phyloP scores from a whole-genome alignment of 352 stramenopile species.

The Phytophthora syringae region DNA sequence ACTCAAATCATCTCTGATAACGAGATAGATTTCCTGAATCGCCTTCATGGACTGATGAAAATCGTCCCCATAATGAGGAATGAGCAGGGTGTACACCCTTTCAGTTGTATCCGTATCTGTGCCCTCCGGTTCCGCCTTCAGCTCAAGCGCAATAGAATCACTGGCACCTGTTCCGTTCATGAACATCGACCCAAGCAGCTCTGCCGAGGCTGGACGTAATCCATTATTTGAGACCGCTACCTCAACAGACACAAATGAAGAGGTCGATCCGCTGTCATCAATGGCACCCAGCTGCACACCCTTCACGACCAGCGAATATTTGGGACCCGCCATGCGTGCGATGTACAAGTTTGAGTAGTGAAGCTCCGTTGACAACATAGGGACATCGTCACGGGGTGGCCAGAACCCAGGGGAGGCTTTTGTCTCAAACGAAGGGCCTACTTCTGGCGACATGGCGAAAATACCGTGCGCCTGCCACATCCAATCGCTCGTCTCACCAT shows the following conservation, averaged over 20 bases:
- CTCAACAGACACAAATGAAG: conserved; percentile 32
- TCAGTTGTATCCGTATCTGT: not conserved
- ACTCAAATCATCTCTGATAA: conserved; percentile 54
- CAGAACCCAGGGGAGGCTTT: conserved; percentile 62
- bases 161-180: conserved; percentile 45
- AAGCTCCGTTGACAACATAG: conserved; percentile 63
- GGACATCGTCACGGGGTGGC: conserved; percentile 59
- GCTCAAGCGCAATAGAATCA: conserved; percentile 26
- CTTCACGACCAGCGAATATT: conserved; percentile 62
- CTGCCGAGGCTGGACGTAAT: conserved; percentile 36
- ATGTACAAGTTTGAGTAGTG: conserved; percentile 80
- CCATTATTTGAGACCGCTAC: conserved; percentile 48
- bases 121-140: conserved; percentile 9
- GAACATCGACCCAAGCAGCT: conserved; percentile 46
- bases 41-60: conserved; percentile 20
- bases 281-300: conserved; percentile 18
- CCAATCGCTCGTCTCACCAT: conserved; percentile 89
- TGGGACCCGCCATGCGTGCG: conserved; percentile 53
- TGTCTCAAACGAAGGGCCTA: conserved; percentile 67
- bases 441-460: conserved; percentile 86
- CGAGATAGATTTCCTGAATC: conserved; percentile 46
- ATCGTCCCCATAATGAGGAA: conserved; percentile 26
- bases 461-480: conserved; percentile 84
- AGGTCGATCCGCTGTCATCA: not conserved
- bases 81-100: conserved; percentile 17